Evolutionary conservation across 805 yeast species (phyloP), one percentile per base, ranked within the genome.

Genomic region (Starmerella powellii): DNA sequence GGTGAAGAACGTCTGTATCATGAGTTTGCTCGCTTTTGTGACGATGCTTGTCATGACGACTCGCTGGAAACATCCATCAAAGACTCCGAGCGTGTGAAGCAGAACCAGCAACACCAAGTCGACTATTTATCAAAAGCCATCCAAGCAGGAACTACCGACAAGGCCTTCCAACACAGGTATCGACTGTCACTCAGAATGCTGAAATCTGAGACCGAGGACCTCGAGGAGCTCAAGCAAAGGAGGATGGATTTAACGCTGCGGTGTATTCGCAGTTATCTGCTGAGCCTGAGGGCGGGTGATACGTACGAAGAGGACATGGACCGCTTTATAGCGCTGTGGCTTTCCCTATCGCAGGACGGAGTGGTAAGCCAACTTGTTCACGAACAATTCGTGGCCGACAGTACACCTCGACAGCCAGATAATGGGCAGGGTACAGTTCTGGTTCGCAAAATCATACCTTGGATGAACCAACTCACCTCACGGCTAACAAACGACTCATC

Each of bases 401-500:
- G 26, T 10, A 10, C 26, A 6, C 26, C 10, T 23, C 26, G 10
- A 19, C 8, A 17, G 8, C 13, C 13, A 17, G 17, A 8, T 17
- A 5, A 6, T 13, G 10, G 13, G 4, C 6, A 5, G 13, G 13
- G 34, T 8, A 10, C 38, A 0, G 60, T 83, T 16, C 80, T 93
- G 0, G 65, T 72, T 12, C 65, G 66, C 54, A 78, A 78, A 51
- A 72, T 85, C 40, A 66, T 83, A 4, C 73, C 85, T 0, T 87
- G 96, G 95, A 66, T 78, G 29, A 78, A 80, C 45, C 97, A 87
- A 56, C 66, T 87, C 34, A 67, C 82, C 2, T 83, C 96, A 0
- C 66, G 91, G 42, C 55, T 87, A 1, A n/a, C 73, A 1, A 59
- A 58, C 27, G 80, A 73, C 5, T 66, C 65, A 16, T 76, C 79